Evolutionary conservation across 1,284 basidiomycete species (phyloP).

Genomic region (Ganoderma sp.): DNA sequence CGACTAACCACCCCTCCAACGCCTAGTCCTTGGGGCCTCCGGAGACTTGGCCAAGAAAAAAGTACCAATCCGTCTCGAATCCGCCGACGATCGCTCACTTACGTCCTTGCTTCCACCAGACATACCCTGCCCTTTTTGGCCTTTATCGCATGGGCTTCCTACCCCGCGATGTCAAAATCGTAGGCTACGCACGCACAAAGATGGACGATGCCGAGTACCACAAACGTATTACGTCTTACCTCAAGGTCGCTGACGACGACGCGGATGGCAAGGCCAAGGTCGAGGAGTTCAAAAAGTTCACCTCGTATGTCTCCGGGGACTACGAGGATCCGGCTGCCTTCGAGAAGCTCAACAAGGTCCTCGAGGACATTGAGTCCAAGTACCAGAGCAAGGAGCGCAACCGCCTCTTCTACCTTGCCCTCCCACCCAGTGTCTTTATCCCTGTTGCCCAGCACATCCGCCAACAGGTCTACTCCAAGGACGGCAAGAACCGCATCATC

Average conservation of each 20-base stretch:
- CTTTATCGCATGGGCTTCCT: conserved; percentile 84
- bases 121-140: conserved; percentile 91
- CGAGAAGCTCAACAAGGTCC: conserved; percentile 73
- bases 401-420: conserved; percentile 92
- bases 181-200: conserved; percentile 95
- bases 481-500: conserved; percentile 87
- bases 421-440: conserved; percentile 93
- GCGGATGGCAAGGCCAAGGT: conserved; percentile 63
- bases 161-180: conserved; percentile 84
- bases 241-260: conserved; percentile 79
- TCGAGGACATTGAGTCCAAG: conserved; percentile 77
- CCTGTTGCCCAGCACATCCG: conserved; percentile 85
- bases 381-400: conserved; percentile 72
- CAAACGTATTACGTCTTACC: conserved; percentile 81
- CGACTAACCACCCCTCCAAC: conserved; percentile 30
- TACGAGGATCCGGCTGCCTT: conserved; percentile 88
- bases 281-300: conserved; percentile 81
- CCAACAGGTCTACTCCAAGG: conserved; percentile 77
- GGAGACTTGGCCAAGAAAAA: conserved; percentile 99
- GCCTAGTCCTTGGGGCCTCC: conserved; percentile 90
- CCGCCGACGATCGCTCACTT: conserved; percentile 26
- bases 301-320: conserved; percentile 83
- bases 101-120: conserved; percentile 49
- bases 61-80: conserved; percentile 50
- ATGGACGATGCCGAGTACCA: conserved; percentile 89